Percentiles rank a stretch among this genome's conserved stretches.
phyloP scores from a whole-genome alignment of 345 rosid genomes.

The Gossypium australe region DNA sequence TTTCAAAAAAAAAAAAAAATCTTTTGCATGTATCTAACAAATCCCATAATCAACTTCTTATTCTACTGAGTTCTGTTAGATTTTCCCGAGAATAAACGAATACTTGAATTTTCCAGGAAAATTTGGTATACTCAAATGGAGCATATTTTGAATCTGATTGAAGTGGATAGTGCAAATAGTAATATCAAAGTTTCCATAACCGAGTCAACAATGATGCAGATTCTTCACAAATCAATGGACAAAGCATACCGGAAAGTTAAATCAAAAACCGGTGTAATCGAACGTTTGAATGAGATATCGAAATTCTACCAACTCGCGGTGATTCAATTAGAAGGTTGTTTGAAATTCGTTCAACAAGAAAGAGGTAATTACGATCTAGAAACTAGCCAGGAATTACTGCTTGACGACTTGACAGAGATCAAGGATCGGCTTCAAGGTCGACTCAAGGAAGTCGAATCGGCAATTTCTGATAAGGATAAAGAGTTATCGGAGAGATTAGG shows the following conservation, averaged over 20 bases:
- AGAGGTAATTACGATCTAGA: constrained; percentile 41
- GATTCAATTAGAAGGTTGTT: constrained; percentile 69
- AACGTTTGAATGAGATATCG: constrained; percentile 66
- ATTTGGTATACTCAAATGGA: constrained; percentile 28
- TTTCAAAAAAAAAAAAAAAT: background rate
- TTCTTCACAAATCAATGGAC: constrained; percentile 70
- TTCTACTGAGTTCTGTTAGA: background rate
- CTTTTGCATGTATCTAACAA: background rate
- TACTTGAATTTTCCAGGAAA: background rate
- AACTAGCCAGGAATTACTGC: constrained; percentile 48
- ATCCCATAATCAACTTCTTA: background rate
- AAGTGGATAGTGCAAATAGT: constrained; percentile 16
- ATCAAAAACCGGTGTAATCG: constrained; percentile 53
- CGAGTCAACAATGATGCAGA: constrained; percentile 85
- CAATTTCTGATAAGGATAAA: constrained; percentile 62
- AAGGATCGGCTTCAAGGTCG: constrained; percentile 71
- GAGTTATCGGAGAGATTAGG: constrained; percentile 48
- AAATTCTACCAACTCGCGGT: constrained; percentile 79
- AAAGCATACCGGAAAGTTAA: constrained; percentile 68
- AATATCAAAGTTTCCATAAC: constrained; percentile 52
- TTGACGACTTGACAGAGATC: constrained; percentile 55
- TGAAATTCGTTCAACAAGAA: constrained; percentile 69
- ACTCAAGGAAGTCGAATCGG: constrained; percentile 52
- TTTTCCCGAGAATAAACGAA: background rate
- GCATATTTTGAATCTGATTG: constrained; percentile 34